Base-by-base conservation (phyloP, 345 rosid species). In the Durio zibethinus region DNA sequence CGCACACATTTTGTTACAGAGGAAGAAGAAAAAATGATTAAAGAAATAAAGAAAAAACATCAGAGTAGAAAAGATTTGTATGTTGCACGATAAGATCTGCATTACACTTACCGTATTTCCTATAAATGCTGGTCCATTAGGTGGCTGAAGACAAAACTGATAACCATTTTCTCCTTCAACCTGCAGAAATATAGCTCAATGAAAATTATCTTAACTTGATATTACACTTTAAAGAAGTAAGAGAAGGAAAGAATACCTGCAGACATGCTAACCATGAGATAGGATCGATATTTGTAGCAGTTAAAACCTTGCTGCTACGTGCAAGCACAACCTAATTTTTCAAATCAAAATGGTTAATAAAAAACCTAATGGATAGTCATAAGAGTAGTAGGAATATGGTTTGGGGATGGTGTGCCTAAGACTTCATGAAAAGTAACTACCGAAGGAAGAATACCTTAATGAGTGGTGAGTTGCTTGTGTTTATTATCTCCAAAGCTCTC, bases 111-210 rank as follows among this genome's bases (percentile, higher is more conserved):
- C 98, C 84, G 98, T 94, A 88, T 94, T 94, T 74, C 97, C 97
- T 64, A 94, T 87, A 79, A 92, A 94, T 76, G 98, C 91, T n/a
- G 97, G 93, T 75, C 90, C 90, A 84, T 86, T 80, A 21, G 93
- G 91, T 67, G 97, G 98, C 83, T 94, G 98, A 78, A 94, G 90
- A 86, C 88, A 90, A 78, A 94, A 94, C 71, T 94, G 98, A 78
- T 92, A 94, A 27, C 94, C 89, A 79, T 91, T 88, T 81, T 87
- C 90, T 50, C 97, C 97, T 88, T 90, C 97, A 72, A 84, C 81
- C 93, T 94, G 87, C 73, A 83, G 73, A 72, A 67, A 59, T 4
- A 77, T 33, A 14, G 35, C 48, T 76, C 53, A 67, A 65, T 47
- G 15, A 36, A 3, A 38, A 12, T 74, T 14, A 57, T 15, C 66